Conservation (phyloP, 2,329 filamentous ascomycete genomes). For the Claviceps purpurea region DNA sequence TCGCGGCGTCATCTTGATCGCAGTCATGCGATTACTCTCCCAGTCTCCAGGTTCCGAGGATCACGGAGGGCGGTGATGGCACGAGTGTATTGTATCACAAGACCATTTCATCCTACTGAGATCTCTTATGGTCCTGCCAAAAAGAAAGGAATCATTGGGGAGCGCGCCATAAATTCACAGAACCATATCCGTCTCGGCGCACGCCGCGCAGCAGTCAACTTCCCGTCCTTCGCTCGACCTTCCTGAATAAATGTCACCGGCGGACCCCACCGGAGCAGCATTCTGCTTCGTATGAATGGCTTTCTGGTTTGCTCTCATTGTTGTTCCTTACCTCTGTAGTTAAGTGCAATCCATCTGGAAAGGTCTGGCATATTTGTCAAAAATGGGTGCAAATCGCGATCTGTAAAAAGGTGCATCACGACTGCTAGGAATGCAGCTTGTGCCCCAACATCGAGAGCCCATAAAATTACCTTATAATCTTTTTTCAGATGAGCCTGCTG, state of each 20-base stretch:
- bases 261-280: conserved; percentile 17
- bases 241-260: conserved; percentile 23
- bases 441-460: conserved; percentile 3
- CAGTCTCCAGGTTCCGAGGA: too few relatives aligned
- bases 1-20: too few relatives aligned
- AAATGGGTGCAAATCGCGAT: conserved; percentile 20
- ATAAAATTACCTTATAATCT: too few relatives aligned
- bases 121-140: conserved; percentile 19
- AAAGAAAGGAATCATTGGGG: conserved; percentile 14
- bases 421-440: conserved; percentile 9
- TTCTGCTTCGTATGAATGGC: conserved; percentile 20
- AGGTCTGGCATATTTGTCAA: conserved; percentile 17
- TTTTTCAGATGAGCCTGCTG: too few relatives aligned
- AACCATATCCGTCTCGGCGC: conserved; percentile 18
- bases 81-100: too few relatives aligned
- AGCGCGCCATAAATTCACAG: conserved; percentile 21
- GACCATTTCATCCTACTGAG: conserved; percentile 3
- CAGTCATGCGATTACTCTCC: too few relatives aligned
- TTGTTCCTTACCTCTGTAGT: background rate
- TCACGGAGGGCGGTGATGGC: too few relatives aligned
- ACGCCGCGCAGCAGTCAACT: conserved; percentile 10
- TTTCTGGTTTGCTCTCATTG: background rate
- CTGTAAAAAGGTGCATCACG: conserved; percentile 4
- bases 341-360: background rate
- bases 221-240: conserved; percentile 21